phyloP scores from a whole-genome alignment of 2,329 filamentous ascomycete genomes.

The Seiridium unicorne region DNA sequence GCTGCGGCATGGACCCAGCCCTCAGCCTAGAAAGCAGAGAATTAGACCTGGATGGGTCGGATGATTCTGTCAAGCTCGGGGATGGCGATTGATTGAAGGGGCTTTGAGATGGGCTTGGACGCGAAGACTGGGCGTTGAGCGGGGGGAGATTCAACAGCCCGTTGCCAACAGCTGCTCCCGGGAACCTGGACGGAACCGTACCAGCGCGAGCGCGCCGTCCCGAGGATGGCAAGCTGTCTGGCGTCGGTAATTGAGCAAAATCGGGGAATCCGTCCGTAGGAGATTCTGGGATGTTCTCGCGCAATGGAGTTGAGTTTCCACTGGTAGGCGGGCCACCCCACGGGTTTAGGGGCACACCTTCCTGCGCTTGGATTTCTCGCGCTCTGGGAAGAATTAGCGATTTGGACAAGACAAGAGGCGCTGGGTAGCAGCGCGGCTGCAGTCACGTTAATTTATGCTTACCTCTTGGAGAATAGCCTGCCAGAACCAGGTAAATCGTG shows the following conservation, averaged over 20 bases:
- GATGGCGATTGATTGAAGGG: constrained; percentile 77
- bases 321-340: constrained; percentile 97
- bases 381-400: constrained; percentile 55
- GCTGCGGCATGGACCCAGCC: constrained; percentile 92
- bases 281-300: constrained; percentile 96
- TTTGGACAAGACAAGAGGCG: neutral
- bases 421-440: too few relatives aligned
- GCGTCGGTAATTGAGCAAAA: constrained; percentile 70
- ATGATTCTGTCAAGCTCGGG: constrained; percentile 49
- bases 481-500: constrained; percentile 74
- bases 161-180: constrained; percentile 67
- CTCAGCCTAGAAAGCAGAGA: constrained; percentile 80
- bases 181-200: constrained; percentile 93
- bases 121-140: constrained; percentile 72
- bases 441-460: constrained; percentile 19
- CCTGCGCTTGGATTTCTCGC: constrained; percentile 94
- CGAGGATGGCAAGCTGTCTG: constrained; percentile 64
- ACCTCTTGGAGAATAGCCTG: constrained; percentile 91
- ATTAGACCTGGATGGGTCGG: constrained; percentile 56
- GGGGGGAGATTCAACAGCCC: constrained; percentile 55
- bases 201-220: constrained; percentile 80
- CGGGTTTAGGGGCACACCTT: constrained; percentile 74
- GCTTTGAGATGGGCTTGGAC: constrained; percentile 82
- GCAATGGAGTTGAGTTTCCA: constrained; percentile 91
- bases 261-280: constrained; percentile 95